These are phyloP conservation scores for Chlorella sp. DNA, from an alignment of 139 green algal genomes.

Conservation along the genomic window DNA sequence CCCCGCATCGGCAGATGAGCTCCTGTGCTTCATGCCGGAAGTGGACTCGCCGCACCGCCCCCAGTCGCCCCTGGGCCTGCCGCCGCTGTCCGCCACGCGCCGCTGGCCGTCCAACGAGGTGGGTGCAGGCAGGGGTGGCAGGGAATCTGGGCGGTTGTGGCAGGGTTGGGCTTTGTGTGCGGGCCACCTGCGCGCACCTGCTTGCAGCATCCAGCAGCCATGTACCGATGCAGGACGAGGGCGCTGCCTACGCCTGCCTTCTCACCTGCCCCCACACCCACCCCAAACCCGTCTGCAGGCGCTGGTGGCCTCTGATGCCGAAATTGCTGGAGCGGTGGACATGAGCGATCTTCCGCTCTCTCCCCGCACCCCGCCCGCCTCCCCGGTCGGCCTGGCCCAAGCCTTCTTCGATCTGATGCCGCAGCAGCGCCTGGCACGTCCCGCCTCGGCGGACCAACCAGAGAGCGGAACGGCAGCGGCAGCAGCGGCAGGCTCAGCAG, in stretches of 20 bases:
- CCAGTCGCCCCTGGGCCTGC: not conserved
- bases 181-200: too few species aligned
- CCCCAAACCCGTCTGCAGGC: not conserved
- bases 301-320: not conserved
- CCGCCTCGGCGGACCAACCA: too few species aligned
- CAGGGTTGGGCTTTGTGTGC: not conserved
- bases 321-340: conserved; percentile 1
- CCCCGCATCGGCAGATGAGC: not conserved
- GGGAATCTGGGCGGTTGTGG: not conserved
- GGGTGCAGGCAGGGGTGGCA: not conserved
- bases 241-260: too few species aligned
- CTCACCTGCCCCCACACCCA: not conserved
- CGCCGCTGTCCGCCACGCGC: not conserved
- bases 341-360: not conserved
- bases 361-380: not conserved
- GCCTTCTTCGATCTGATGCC: conserved; percentile 3
- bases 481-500: not conserved
- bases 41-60: not conserved
- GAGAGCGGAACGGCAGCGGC: too few species aligned
- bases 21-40: not conserved
- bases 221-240: too few species aligned
- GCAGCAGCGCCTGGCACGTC: too few species aligned
- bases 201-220: too few species aligned
- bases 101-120: conserved; percentile 16
- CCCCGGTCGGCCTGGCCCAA: not conserved